Evolutionary conservation across 495 filamentous ascomycete species (phyloP).

Genomic region (Cercophora samala): DNA sequence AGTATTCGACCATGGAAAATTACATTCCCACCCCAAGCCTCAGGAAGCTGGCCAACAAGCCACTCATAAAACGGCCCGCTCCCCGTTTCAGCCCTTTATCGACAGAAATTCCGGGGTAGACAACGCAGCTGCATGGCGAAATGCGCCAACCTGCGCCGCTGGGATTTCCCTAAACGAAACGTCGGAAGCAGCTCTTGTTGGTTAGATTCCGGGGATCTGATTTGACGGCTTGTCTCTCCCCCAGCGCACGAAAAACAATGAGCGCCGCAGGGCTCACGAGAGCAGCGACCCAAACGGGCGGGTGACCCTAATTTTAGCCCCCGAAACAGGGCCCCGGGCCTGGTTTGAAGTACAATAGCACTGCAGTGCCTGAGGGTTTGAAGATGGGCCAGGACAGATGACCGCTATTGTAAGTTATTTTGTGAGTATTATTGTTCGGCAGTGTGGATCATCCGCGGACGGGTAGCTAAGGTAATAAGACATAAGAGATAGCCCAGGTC

Average conservation of each 20-base stretch:
- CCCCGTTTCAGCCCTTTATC: neutral
- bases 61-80: neutral
- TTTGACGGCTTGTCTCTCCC: neutral
- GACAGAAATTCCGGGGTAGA: neutral
- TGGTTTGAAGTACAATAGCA: neutral
- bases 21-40: neutral
- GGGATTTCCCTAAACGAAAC: neutral
- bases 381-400: neutral
- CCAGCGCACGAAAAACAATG: neutral
- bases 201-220: conserved; percentile 1
- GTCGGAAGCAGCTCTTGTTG: conserved; percentile 10
- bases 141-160: neutral
- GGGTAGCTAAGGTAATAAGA: conserved; percentile 13
- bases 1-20: neutral
- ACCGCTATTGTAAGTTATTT: neutral
- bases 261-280: conserved; percentile 14
- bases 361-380: neutral
- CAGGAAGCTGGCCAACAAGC: neutral
- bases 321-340: conserved; percentile 12
- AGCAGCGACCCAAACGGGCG: conserved; percentile 14
- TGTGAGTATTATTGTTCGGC: neutral
- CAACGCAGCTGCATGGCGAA: neutral
- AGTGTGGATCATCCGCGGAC: neutral
- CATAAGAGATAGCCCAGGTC: conserved; percentile 10
- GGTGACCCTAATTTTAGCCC: conserved; percentile 21